Evolutionary conservation across 441 rosid species (phyloP), one percentile per base, ranked within the genome.

Genomic region (Flueggea neowawraea): DNA sequence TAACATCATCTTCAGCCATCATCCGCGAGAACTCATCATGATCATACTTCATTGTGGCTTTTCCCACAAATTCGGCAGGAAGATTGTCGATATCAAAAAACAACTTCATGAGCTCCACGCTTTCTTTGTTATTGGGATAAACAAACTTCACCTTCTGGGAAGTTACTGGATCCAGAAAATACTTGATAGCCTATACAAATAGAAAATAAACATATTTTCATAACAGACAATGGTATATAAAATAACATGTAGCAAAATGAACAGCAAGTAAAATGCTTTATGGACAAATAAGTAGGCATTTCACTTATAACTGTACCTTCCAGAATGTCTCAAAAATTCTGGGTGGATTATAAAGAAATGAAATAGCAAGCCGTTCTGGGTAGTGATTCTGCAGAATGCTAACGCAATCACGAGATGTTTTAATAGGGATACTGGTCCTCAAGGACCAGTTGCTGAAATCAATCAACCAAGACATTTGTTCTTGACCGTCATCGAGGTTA

Each of bases 391-490:
- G 99, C 53, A 95, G 75, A 51, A 95, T 76, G 62, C 81, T 70
- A 45, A 85, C 67, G 62, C 84, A 75, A 31, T 91, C 98, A 52
- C 91, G 86, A 4, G 97, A 87, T 17, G 93, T 78, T 62, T 41
- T 69, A 69, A 84, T 81, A 10, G 62, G 85, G 85, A 50, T 78
- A 80, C 31, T 76, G 80, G 52, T 78, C 78, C 75, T 84, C 60
- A 74, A 58, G 14, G 95, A 75, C 86, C 89, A 88, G 2, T 85
- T 89, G 0, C 87, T 89, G 82, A 88, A 95, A 70, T 91, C 99
- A 65, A 91, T 89, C 76, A 95, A 77, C 98, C 99, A 95, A 36
- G 92, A 73, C 96, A 86, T 95, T 68, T 95, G 97, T 57, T 95
- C 96, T 82, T 91, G 98, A 74, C 78, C 87, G 63, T 87, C 99